Base-by-base conservation (phyloP, 2,329 filamentous ascomycete genomes). In the Sclerotinia borealis region DNA sequence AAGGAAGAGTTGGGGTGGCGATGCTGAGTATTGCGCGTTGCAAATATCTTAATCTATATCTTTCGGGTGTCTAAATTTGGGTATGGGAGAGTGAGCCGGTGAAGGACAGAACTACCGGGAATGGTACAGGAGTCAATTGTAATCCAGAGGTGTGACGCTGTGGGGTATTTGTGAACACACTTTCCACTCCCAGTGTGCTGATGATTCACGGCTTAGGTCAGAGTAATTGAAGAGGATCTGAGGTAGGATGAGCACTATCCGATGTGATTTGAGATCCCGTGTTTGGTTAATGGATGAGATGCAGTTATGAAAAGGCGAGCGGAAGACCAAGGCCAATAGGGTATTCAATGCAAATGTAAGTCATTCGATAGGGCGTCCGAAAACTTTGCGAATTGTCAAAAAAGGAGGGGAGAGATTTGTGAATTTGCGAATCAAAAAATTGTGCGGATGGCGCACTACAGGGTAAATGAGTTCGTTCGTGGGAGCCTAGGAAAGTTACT, bases 171-270 rank as follows among this genome's bases (percentile, higher is more conserved):
- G 59, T 25, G 37, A 51, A 41, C 5, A 41, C 34, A 41, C 59
- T 41, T 54, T 56, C 41, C 15, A 48, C 29, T 47, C 45, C 45
- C 43, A 22, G 6, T 43, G n/a, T 15, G 22, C 19, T 39, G 59
- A 54, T 37, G 59, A 55, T 48, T 56, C 50, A 62, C 59, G 41
- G 51, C 59, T 62, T 62, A 62, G 59, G 50, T 62, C 59, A 62
- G 59, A 56, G 19, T 34, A 5, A 41, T 29, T 25, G 58, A 39
- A 51, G 11, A 39, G 43, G 58, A 51, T 39, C 25, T 17, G 19
- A 37, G 34, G 47, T 43, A 41, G 58, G 47, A 25, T 60, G 43
- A 7, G 34, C 31, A 41, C 31, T 34, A 34, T 50, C 25, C 15
- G 31, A 50, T 50, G 31, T 22, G 31, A 22, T 49, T 50, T 22